phyloP scores from a whole-genome alignment of 2,329 filamentous ascomycete genomes.

The Pseudogymnoascus sp. region DNA sequence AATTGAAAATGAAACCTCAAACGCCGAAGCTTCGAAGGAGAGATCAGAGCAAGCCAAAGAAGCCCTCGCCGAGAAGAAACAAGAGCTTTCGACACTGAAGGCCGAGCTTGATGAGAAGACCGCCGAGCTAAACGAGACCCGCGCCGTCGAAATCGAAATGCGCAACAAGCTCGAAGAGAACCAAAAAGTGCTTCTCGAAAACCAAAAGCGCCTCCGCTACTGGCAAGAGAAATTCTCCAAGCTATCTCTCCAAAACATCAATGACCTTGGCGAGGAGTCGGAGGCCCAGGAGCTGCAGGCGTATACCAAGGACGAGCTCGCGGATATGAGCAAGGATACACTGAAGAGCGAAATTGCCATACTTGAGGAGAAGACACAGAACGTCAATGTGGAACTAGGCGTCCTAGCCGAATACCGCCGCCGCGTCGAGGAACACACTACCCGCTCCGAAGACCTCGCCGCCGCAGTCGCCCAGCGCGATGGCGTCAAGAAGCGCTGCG shows the following conservation, averaged over 20 bases:
- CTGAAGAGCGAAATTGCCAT: constrained; percentile 58
- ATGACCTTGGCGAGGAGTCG: constrained; percentile 54
- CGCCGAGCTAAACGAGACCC: constrained; percentile 76
- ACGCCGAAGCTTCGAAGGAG: constrained; percentile 63
- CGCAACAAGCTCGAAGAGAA: constrained; percentile 96
- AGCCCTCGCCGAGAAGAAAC: constrained; percentile 68
- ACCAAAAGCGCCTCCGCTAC: constrained; percentile 73
- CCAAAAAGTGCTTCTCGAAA: constrained; percentile 79
- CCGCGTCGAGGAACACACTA: constrained; percentile 72
- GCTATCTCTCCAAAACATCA: constrained; percentile 72
- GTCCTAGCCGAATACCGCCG: constrained; percentile 86
- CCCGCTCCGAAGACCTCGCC: constrained; percentile 75
- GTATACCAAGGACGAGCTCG: constrained; percentile 66
- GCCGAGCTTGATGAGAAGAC: constrained; percentile 79
- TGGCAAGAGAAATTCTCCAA: constrained; percentile 89
- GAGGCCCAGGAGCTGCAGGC: constrained; percentile 58
- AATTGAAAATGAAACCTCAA: constrained; percentile 66
- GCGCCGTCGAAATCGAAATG: constrained; percentile 93
- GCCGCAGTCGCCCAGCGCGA: constrained; percentile 72
- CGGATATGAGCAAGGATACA: constrained; percentile 56
- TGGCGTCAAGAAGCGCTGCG: constrained; percentile 80
- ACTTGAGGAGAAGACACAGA: constrained; percentile 70
- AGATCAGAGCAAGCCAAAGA: constrained; percentile 77
- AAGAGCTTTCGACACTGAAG: constrained; percentile 72
- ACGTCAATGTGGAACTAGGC: constrained; percentile 76